Base-by-base conservation (phyloP, 2,329 filamentous ascomycete genomes). In the Colletotrichum cordylinicola region DNA sequence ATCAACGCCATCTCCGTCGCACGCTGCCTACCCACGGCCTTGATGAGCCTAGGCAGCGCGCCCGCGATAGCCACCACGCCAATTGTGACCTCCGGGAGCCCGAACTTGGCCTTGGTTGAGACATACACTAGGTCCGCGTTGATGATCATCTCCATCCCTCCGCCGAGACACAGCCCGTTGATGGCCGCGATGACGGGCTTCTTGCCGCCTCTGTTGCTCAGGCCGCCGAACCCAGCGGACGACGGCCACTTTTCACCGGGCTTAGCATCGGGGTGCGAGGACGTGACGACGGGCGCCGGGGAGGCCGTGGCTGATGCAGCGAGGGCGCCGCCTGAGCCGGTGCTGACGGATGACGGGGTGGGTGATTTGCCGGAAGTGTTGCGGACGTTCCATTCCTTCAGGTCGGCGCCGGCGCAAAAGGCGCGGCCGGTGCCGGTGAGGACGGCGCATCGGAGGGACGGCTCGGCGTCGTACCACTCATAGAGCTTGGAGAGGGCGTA, bases 151-250 rank as follows among this genome's bases (percentile, higher is more conserved):
- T 96, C 94, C 84, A 94, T 93, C 2, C 94, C 94, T 69, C 94
- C 94, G 43, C 94, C 94, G 61, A 94, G 88, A 74, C 93, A 94
- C 21, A 94, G 86, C 8, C 94, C 94, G 80, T 96, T 95, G 24
- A 96, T 93, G 1, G 94, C 94, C 2, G 92, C 93, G 33, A 96
- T 90, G 71, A 96, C 88, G 8, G 94, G 94, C 81, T 96, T 96
- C 83, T 91, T 92, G 64, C 94, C 94, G 7, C 84, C 82, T 31
- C 94, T 88, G 77, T 94, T 92, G 70, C 90, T 92, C 37, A 96
- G 84, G 0, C 75, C 81, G 29, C 76, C 62, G 48, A 71, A 70
- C 18, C 74, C 70, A 78, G 61, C 73, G 73, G 24, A 65, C 16
- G 29, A 73, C 61, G 31, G 74, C 74, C 35, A 58, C 56, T 76